These are phyloP conservation scores for Alternaria sp. DNA, from an alignment of 2,329 filamentous ascomycete species.

Conservation along the genomic window DNA sequence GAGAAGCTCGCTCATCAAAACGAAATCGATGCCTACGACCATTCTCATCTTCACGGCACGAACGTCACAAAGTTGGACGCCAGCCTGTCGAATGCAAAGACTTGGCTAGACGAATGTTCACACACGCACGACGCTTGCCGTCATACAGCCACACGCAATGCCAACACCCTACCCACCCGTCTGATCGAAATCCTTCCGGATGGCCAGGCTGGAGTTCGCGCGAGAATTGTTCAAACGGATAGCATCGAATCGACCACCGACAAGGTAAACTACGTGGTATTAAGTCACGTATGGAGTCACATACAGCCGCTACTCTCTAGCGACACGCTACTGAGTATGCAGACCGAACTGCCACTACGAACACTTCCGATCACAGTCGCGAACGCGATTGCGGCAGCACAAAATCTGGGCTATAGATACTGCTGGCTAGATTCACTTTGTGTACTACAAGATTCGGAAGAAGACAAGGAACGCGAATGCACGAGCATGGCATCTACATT, in stretches of 20 bases:
- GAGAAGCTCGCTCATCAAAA: constrained; percentile 37
- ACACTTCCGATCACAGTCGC: constrained; percentile 36
- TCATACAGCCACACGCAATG: constrained; percentile 11
- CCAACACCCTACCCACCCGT: constrained; percentile 41
- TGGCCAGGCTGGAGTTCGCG: constrained; percentile 18
- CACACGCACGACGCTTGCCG: constrained; percentile 40
- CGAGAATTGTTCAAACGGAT: constrained; percentile 38
- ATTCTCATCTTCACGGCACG: constrained; percentile 16
- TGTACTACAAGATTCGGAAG: constrained; percentile 45
- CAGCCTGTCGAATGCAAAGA: constrained; percentile 30
- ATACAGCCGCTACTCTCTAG: constrained; percentile 34
- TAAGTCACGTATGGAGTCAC: constrained; percentile 43
- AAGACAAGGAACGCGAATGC: constrained; percentile 45
- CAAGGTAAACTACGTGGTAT: constrained; percentile 36
- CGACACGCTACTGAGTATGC: constrained; percentile 24
- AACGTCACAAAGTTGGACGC: constrained; percentile 9
- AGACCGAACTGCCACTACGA: constrained; percentile 26
- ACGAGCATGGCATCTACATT: constrained; percentile 43
- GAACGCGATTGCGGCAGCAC: constrained; percentile 40
- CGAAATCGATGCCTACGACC: constrained; percentile 26
- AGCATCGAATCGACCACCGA: constrained; percentile 21
- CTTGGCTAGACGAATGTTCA: constrained; percentile 44
- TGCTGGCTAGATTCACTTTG: constrained; percentile 50
- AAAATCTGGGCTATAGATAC: constrained; percentile 43
- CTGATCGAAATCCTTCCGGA: constrained; percentile 42